Percentiles rank a stretch among this genome's conserved stretches.
Evolutionary conservation across 306 rosid species (phyloP).

Genomic region (Leucaena leucocephala): DNA sequence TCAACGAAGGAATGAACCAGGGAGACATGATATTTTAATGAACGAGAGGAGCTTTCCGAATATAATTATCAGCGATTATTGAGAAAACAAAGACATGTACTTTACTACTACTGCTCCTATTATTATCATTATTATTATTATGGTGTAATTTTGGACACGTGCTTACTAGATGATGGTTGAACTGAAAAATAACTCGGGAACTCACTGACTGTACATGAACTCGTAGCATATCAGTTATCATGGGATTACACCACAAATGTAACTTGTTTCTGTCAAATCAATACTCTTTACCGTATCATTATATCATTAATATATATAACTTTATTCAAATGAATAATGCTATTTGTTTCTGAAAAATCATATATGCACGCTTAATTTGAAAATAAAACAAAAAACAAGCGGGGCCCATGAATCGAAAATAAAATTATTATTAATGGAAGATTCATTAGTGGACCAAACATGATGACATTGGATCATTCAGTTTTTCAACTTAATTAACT

Average conservation of each 20-base stretch:
- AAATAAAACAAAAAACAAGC: background rate
- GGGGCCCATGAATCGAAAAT: background rate
- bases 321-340: background rate
- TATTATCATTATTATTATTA: too few relatives aligned
- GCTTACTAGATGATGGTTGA: too few relatives aligned
- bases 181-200: too few relatives aligned
- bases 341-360: background rate
- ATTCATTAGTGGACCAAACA: constrained; percentile 1
- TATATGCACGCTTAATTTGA: background rate
- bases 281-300: background rate
- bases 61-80: too few relatives aligned
- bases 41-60: background rate
- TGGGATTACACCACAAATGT: too few relatives aligned
- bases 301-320: background rate
- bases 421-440: constrained; percentile 6
- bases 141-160: too few relatives aligned
- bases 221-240: too few relatives aligned
- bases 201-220: too few relatives aligned
- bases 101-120: too few relatives aligned
- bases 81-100: too few relatives aligned
- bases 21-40: background rate
- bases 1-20: constrained; percentile 30
- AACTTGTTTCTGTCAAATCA: too few relatives aligned
- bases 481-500: too few relatives aligned
- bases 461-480: background rate